phyloP scores from a whole-genome alignment of 1,139 yeast species.

The Ogataea hybrid region DNA sequence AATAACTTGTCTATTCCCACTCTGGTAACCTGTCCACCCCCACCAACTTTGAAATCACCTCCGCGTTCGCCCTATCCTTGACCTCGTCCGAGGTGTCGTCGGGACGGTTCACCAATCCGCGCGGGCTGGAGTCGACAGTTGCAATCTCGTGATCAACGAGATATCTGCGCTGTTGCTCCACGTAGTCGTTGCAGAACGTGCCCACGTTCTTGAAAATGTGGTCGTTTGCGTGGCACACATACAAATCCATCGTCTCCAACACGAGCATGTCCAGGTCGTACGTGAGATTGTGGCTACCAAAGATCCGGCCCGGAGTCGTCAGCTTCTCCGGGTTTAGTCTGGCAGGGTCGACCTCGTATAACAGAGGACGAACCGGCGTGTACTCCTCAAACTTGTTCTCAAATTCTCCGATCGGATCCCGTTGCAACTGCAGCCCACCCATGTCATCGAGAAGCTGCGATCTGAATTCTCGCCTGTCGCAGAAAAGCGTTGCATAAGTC shows the following conservation, averaged over 20 bases:
- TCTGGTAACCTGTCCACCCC: background rate
- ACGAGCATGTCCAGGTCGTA: conserved; percentile 10
- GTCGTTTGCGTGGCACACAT: conserved; percentile 13
- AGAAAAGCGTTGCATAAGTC: conserved; percentile 53
- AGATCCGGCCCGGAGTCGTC: background rate
- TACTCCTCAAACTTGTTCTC: conserved; percentile 4
- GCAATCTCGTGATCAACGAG: background rate
- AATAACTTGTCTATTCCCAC: background rate
- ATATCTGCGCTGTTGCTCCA: background rate
- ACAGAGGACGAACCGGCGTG: conserved; percentile 1
- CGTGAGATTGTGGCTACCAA: conserved; percentile 4
- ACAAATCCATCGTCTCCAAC: conserved; percentile 18
- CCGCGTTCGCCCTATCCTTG: conserved; percentile 1
- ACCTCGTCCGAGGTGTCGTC: conserved; percentile 8
- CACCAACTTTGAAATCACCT: background rate
- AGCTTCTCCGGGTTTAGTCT: conserved; percentile 2
- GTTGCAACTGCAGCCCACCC: conserved; percentile 39
- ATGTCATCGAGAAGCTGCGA: conserved; percentile 35
- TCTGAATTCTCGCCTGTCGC: conserved; percentile 48
- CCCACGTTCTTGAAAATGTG: background rate
- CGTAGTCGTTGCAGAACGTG: background rate
- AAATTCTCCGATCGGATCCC: conserved; percentile 45
- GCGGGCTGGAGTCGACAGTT: background rate
- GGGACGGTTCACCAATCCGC: conserved; percentile 1
- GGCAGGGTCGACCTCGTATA: conserved; percentile 2